Evolutionary conservation across 106 monocot species (phyloP).

Genomic region (Phalaenopsis aphrodite): DNA sequence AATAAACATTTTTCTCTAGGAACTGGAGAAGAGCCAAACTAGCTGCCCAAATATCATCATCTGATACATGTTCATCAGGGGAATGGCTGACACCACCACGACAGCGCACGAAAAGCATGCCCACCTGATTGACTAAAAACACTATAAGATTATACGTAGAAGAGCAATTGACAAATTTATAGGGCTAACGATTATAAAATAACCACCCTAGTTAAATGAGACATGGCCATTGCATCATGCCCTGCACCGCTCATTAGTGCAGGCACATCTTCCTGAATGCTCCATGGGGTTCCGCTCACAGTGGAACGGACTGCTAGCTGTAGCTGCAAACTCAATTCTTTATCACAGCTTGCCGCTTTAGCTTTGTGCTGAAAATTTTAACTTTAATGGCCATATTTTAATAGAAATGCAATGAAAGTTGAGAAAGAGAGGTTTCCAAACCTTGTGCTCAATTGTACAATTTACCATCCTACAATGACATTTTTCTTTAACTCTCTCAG

Average conservation of each 20-base stretch:
- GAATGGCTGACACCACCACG: conserved; percentile 89
- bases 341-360: conserved; percentile 48
- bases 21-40: conserved; percentile 66
- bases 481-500: conserved; percentile 38
- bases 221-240: conserved; percentile 70
- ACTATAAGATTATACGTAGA: background rate
- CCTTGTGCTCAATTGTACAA: conserved; percentile 76
- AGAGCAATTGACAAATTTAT: background rate
- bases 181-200: background rate
- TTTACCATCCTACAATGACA: conserved; percentile 58
- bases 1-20: conserved; percentile 21
- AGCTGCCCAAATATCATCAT: conserved; percentile 84
- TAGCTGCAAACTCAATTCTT: conserved; percentile 49
- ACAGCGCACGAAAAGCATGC: conserved; percentile 94
- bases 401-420: background rate
- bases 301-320: conserved; percentile 53
- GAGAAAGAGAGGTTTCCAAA: conserved; percentile 4
- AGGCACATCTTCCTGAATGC: conserved; percentile 34
- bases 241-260: conserved; percentile 95
- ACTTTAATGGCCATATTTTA: background rate
- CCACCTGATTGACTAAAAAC: conserved; percentile 36
- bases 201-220: conserved; percentile 38
- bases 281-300: conserved; percentile 22
- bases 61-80: conserved; percentile 63
- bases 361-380: conserved; percentile 60